Evolutionary conservation across 805 yeast genomes (phyloP).

Genomic region (Schwanniomyces sp.): DNA sequence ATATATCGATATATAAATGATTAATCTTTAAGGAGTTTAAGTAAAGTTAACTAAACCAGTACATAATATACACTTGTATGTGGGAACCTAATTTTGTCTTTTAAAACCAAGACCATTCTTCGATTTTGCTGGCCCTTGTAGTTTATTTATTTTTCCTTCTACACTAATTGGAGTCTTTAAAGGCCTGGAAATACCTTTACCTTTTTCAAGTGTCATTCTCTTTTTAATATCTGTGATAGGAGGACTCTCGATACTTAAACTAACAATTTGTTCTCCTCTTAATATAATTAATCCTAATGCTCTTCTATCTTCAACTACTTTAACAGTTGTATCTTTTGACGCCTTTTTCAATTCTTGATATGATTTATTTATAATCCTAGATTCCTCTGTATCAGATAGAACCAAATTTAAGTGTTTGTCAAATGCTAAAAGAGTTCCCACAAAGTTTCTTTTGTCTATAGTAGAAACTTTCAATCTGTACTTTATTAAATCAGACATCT

Average conservation of each 20-base stretch:
- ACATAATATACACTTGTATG: not conserved
- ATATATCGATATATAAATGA: not conserved
- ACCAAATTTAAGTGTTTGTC: constrained; percentile 90
- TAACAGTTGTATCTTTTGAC: constrained; percentile 23
- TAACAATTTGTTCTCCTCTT: constrained; percentile 84
- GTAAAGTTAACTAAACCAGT: not conserved
- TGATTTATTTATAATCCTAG: constrained; percentile 68
- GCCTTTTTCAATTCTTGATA: constrained; percentile 30
- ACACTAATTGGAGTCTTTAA: constrained; percentile 32
- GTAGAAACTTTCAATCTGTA: constrained; percentile 73
- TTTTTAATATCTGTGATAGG: constrained; percentile 46
- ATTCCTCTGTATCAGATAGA: constrained; percentile 80
- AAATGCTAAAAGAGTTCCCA: constrained; percentile 83
- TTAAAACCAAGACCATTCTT: constrained; percentile 5
- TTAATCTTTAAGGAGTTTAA: not conserved
- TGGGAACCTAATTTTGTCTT: not conserved
- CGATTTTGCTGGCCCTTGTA: constrained; percentile 21
- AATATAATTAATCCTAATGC: constrained; percentile 77
- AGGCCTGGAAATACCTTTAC: constrained; percentile 32
- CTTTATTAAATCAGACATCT: constrained; percentile 65
- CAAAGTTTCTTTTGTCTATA: constrained; percentile 72
- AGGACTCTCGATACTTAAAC: constrained; percentile 65
- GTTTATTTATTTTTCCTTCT: constrained; percentile 16
- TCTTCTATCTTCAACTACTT: constrained; percentile 64
- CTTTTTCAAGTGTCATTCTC: constrained; percentile 21